Evolutionary conservation across 1,139 yeast genomes (phyloP), one percentile per base, ranked within the genome.

Genomic region (Torulaspora globosa): DNA sequence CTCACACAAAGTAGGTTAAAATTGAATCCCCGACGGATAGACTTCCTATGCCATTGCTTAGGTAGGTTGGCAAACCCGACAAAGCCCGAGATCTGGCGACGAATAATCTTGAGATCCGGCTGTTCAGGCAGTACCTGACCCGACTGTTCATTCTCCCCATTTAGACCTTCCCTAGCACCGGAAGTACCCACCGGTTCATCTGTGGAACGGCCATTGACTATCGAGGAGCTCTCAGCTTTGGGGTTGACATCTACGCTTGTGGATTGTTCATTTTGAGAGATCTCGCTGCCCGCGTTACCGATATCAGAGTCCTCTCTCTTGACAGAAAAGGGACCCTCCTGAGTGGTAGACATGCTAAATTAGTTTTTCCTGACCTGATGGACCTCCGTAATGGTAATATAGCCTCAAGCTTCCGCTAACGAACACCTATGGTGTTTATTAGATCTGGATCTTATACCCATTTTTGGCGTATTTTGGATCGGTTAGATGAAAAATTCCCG

Each of bases 51-150:
- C 97, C 97, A 92, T 73, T 94, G 99, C 67, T 90, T 92, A 49
- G 99, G 99, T 62, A 94, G 76, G 70, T 90, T 94, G 58, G 97
- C 96, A 70, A 94, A 92, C 3, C 99, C 99, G 49, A 94, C 98
- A 66, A 84, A 90, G 5, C 96, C 95, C 56, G 82, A 85, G 58
- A 90, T 79, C 63, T 87, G 87, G 58, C 95, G 82, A 60, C 84
- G 84, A 60, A 88, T 80, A 50, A 88, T 74, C 62, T 73, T 74
- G 47, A 70, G 56, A 40, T 69, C 70, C 19, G 71, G 68, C 46
- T 64, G 70, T 23, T 55, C 57, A n/a, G 69, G 69, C 38, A 65
- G 37, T 7, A 53, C 52, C 43, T 63, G 67, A 2, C 63, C 63
- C 34, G 32, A 14, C 6, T 14, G 28, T 10, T 37, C 41, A 10